A percentile compares a stretch with the other conserved stretches of the same genome.
phyloP scores from a whole-genome alignment of 805 yeast species.

The Starmerella geochares region DNA sequence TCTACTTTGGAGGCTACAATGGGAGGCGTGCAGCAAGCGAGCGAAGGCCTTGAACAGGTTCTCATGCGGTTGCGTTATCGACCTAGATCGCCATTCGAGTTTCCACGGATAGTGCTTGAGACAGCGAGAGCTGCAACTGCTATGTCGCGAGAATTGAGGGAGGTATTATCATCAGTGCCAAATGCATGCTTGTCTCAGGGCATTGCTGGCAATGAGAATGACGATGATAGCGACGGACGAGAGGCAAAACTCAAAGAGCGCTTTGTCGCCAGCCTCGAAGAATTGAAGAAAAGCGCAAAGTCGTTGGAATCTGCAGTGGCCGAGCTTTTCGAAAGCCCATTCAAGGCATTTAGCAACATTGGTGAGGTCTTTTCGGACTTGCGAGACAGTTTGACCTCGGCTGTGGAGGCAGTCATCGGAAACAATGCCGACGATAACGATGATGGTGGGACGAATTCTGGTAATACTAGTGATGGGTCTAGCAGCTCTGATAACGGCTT shows the following conservation, averaged over 20 bases:
- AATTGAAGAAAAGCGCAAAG: background rate
- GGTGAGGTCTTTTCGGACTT: background rate
- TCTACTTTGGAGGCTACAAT: background rate
- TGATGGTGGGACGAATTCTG: no score
- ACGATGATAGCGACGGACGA: background rate
- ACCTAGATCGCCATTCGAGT: background rate
- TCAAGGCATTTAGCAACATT: constrained; percentile 2
- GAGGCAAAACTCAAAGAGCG: background rate
- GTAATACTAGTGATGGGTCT: background rate
- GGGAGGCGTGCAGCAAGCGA: background rate
- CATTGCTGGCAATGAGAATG: background rate
- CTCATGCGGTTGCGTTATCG: background rate
- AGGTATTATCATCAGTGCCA: background rate
- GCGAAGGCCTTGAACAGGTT: background rate
- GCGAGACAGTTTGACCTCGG: background rate
- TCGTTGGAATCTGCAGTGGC: background rate
- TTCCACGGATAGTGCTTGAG: background rate
- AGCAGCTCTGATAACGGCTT: constrained; percentile 2
- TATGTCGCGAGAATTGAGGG: background rate
- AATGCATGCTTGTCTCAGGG: background rate
- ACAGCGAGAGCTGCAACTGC: background rate
- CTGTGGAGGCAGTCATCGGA: background rate
- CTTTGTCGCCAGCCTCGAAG: background rate
- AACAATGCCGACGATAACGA: background rate
- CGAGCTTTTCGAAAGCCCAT: constrained; percentile 1